Conservation (phyloP, 768 basidiomycete genomes). For the Fomitopsis pulvina region DNA sequence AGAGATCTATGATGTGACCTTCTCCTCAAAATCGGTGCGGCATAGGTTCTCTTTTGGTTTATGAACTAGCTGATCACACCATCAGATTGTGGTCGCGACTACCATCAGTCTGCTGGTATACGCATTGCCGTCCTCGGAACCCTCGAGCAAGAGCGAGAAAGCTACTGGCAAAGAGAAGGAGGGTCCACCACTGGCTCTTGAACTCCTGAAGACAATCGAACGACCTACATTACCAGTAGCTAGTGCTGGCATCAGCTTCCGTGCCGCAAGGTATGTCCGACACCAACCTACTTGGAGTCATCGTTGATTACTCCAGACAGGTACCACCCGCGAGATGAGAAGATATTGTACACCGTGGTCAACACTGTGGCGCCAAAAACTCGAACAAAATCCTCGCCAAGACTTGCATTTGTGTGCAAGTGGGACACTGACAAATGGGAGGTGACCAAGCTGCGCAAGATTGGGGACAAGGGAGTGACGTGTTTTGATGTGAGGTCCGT, state of each 20-base stretch:
- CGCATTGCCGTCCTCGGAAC: constrained; percentile 34
- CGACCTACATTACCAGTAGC: constrained; percentile 44
- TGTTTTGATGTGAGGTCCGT: constrained; percentile 83
- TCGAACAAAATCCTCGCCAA: constrained; percentile 44
- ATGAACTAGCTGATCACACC: neutral
- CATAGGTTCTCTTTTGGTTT: neutral
- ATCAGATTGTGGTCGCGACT: constrained; percentile 60
- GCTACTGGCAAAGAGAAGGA: constrained; percentile 35
- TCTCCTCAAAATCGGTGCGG: constrained; percentile 60
- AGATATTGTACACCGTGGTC: constrained; percentile 60
- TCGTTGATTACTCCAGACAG: constrained; percentile 32
- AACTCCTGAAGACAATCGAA: constrained; percentile 45
- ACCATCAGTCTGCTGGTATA: constrained; percentile 62
- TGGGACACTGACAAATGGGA: constrained; percentile 74
- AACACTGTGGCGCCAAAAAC: constrained; percentile 63
- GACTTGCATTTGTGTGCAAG: constrained; percentile 59
- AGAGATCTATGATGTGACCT: constrained; percentile 84
- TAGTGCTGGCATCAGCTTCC: constrained; percentile 49
- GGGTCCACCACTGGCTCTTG: constrained; percentile 26
- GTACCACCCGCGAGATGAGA: constrained; percentile 45
- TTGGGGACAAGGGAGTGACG: constrained; percentile 76
- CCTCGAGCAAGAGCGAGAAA: constrained; percentile 27
- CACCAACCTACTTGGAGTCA: neutral
- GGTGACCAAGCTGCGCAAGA: constrained; percentile 57
- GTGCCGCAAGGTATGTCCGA: constrained; percentile 54